phyloP scores from a whole-genome alignment of 2,329 filamentous ascomycete genomes.

The Penicillium polonicum region DNA sequence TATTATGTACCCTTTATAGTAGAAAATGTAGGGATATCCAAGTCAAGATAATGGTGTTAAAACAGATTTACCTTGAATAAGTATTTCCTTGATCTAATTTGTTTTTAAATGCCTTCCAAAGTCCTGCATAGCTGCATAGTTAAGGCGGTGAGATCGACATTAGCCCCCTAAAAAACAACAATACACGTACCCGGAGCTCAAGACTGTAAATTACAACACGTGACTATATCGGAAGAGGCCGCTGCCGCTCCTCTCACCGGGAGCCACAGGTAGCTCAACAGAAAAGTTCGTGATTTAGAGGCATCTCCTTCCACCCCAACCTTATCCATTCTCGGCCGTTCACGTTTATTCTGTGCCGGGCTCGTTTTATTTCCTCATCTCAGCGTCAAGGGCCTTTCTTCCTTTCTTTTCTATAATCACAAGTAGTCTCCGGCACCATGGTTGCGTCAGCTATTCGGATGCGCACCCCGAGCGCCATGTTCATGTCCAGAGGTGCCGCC shows the following conservation, averaged over 20 bases:
- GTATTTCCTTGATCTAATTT: neutral
- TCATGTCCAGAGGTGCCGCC: slow-evolving; percentile 42
- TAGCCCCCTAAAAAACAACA: neutral
- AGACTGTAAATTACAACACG: neutral
- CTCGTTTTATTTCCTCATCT: slow-evolving; percentile 19
- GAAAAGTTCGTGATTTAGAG: slow-evolving; percentile 39
- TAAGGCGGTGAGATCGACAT: neutral
- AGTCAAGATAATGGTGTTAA: accelerated
- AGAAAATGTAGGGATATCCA: accelerated
- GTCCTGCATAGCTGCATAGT: too few species aligned
- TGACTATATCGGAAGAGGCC: slow-evolving; percentile 34
- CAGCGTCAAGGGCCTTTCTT: slow-evolving; percentile 26
- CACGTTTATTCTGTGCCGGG: slow-evolving; percentile 21
- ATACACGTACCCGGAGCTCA: neutral
- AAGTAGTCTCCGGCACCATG: slow-evolving; percentile 48
- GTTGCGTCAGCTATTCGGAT: slow-evolving; percentile 52
- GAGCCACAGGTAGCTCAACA: slow-evolving; percentile 38
- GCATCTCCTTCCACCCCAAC: slow-evolving; percentile 32
- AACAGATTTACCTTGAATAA: accelerated
- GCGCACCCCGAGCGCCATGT: slow-evolving; percentile 45
- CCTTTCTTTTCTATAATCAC: slow-evolving; percentile 21
- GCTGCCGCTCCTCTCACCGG: slow-evolving; percentile 34
- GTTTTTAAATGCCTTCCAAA: neutral
- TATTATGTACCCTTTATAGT: neutral
- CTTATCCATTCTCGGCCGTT: slow-evolving; percentile 27